Percentiles rank a stretch among this genome's conserved stretches.
Evolutionary conservation across 768 basidiomycete genomes (phyloP).

Genomic region (Tulasnella calospora): DNA sequence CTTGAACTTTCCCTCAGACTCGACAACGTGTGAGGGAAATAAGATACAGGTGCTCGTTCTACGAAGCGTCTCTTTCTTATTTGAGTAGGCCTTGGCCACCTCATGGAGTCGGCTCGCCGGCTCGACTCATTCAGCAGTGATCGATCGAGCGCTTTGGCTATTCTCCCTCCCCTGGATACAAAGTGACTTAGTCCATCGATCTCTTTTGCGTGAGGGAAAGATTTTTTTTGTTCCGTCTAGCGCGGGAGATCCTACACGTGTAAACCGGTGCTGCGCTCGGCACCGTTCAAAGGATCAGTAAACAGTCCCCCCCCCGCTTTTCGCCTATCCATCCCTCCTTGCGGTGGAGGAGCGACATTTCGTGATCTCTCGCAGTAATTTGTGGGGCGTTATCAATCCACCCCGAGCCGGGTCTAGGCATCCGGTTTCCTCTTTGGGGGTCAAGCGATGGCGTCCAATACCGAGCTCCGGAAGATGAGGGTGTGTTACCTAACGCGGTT

Average conservation of each 20-base stretch:
- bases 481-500: background rate
- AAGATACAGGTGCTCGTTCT: background rate
- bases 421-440: background rate
- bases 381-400: background rate
- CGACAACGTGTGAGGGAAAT: background rate
- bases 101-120: conserved; percentile 1
- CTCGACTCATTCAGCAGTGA: background rate
- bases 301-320: background rate
- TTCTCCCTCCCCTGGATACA: background rate
- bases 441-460: background rate
- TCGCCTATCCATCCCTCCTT: background rate
- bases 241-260: background rate
- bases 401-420: background rate
- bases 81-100: background rate
- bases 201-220: background rate
- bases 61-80: background rate
- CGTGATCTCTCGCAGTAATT: background rate
- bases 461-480: background rate
- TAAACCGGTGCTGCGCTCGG: background rate
- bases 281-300: background rate
- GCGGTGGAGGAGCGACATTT: background rate
- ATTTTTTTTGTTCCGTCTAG: background rate
- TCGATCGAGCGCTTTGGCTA: background rate
- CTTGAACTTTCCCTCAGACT: background rate
- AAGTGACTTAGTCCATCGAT: background rate